Percentiles rank a stretch among this genome's conserved stretches.
Conservation (phyloP, 441 rosid genomes). For the Brassica hybrid region DNA sequence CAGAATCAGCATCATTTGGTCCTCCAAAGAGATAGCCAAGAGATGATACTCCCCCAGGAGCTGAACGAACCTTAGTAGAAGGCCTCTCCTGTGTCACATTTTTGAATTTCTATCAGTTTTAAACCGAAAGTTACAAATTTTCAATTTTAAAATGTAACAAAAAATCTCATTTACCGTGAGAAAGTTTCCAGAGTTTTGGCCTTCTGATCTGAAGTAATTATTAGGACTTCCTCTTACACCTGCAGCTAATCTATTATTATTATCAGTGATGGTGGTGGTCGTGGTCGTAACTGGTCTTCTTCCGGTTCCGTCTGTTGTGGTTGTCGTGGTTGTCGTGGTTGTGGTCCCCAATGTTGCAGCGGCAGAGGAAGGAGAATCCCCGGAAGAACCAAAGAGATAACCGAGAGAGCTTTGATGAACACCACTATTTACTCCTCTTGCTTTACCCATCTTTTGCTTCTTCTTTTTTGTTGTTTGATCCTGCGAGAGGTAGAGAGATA, state of each 20-base stretch:
- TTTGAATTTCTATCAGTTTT: conserved; percentile 5
- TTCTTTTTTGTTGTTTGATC: neutral
- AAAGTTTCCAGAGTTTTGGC: conserved; percentile 83
- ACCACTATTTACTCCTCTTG: conserved; percentile 65
- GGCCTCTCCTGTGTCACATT: conserved; percentile 58
- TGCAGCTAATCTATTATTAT: conserved; percentile 45
- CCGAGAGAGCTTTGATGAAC: conserved; percentile 72
- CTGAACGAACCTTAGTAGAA: conserved; percentile 75
- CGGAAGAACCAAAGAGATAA: conserved; percentile 56
- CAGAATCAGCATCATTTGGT: conserved; percentile 34
- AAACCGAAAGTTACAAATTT: neutral
- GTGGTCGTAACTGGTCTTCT: conserved; percentile 42
- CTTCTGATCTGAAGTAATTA: conserved; percentile 72
- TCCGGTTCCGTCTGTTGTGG: conserved; percentile 30
- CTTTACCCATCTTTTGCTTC: conserved; percentile 50
- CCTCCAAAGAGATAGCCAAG: conserved; percentile 59
- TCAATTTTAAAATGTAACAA: neutral
- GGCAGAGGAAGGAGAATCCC: conserved; percentile 41
- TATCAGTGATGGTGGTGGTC: conserved; percentile 41
- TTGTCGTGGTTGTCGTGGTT: conserved; percentile 42
- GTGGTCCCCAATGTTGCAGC: conserved; percentile 39
- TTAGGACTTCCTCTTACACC: conserved; percentile 63
- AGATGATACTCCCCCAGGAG: neutral
- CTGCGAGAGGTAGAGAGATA: conserved; percentile 18
- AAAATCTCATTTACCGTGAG: conserved; percentile 38